Evolutionary conservation across 192 early-diverging fungal genomes (phyloP).

Genomic region (Entomortierella parvispora): DNA sequence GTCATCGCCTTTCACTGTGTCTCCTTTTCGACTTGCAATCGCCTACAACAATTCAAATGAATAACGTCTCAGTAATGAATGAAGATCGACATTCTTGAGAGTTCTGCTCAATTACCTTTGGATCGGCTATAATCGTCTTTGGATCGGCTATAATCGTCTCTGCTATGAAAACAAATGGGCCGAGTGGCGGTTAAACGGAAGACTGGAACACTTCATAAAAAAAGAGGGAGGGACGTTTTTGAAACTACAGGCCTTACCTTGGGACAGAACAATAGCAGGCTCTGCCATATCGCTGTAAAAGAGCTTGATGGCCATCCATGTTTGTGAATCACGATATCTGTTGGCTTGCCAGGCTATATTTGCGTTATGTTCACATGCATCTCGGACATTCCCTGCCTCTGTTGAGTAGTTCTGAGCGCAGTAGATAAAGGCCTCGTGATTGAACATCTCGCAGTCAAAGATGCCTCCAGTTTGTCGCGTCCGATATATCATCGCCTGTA

Average conservation of each 20-base stretch:
- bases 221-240: not conserved
- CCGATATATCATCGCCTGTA: conserved; percentile 33
- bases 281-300: conserved; percentile 62
- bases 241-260: too few species aligned
- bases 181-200: not conserved
- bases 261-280: conserved; percentile 22
- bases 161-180: not conserved
- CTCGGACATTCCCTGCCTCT: conserved; percentile 58
- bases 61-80: too few species aligned
- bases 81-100: too few species aligned
- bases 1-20: not conserved
- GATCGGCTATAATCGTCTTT: too few species aligned
- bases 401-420: conserved; percentile 75
- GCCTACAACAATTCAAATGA: conserved; percentile 2
- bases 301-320: conserved; percentile 78
- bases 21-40: not conserved
- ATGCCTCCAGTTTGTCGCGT: conserved; percentile 44
- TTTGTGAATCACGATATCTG: conserved; percentile 70
- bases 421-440: conserved; percentile 70
- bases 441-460: conserved; percentile 61
- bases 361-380: conserved; percentile 69
- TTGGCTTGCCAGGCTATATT: conserved; percentile 73
- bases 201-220: not conserved
- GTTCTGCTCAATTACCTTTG: too few species aligned
- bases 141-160: too few species aligned